Conservation (phyloP, 352 stramenopile species). For the Globisporangium takayamanum region DNA sequence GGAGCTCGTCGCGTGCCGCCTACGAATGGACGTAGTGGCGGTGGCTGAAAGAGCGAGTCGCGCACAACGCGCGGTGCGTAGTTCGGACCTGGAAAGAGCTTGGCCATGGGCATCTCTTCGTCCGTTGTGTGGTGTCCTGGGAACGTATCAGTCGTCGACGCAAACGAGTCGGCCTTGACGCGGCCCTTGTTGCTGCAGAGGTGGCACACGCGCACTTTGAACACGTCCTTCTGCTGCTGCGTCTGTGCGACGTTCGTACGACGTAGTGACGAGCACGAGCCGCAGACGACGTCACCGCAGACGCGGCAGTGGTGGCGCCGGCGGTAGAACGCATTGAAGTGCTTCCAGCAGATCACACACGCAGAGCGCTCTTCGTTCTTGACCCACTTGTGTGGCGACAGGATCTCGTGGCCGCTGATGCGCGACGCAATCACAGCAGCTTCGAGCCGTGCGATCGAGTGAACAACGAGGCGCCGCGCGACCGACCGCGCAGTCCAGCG, state of each 20-base stretch:
- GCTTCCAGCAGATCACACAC: slow-evolving; percentile 66
- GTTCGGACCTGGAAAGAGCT: slow-evolving; percentile 11
- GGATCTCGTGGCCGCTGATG: slow-evolving; percentile 35
- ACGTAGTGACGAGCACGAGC: slow-evolving; percentile 40
- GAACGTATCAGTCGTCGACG: slow-evolving; percentile 22
- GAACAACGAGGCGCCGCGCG: slow-evolving; percentile 35
- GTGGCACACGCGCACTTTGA: slow-evolving; percentile 65
- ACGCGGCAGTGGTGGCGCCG: slow-evolving; percentile 60
- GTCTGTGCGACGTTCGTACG: slow-evolving; percentile 26
- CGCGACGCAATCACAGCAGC: slow-evolving; percentile 35
- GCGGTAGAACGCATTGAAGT: slow-evolving; percentile 47
- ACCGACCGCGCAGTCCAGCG: slow-evolving; percentile 28
- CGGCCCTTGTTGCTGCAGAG: slow-evolving; percentile 52
- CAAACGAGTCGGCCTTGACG: slow-evolving; percentile 24
- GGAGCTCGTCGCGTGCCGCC: background rate
- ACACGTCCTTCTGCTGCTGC: slow-evolving; percentile 19
- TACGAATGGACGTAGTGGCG: background rate
- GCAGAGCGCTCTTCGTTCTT: slow-evolving; percentile 46
- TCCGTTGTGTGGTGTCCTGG: slow-evolving; percentile 17
- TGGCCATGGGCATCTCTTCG: slow-evolving; percentile 17
- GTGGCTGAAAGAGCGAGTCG: background rate
- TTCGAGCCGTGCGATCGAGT: slow-evolving; percentile 44
- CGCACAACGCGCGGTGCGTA: background rate
- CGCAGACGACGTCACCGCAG: slow-evolving; percentile 60
- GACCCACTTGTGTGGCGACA: slow-evolving; percentile 51